Conservation (phyloP, 208 protist species). For the Trypanosoma vivax region DNA sequence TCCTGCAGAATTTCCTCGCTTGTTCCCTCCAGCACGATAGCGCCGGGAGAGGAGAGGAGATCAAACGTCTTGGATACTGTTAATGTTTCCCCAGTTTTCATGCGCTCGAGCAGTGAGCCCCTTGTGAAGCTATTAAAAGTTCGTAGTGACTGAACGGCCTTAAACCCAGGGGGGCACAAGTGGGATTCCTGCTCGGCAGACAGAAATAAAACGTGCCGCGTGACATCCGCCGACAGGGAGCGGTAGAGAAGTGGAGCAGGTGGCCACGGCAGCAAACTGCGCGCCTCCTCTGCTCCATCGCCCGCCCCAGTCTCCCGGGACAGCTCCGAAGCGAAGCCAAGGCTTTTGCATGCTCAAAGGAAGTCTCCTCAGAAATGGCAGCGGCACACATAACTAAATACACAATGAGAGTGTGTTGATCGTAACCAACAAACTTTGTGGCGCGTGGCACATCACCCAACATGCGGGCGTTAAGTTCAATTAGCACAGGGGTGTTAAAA, state of each 20-base stretch:
- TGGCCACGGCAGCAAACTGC: slow-evolving; percentile 53
- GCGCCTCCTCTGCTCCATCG: slow-evolving; percentile 2
- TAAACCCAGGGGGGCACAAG: slow-evolving; percentile 33
- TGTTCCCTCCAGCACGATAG: slow-evolving; percentile 54
- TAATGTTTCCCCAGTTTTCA: slow-evolving; percentile 19
- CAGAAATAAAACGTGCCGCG: slow-evolving; percentile 65
- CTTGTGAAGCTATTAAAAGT: slow-evolving; percentile 58
- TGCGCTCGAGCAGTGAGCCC: slow-evolving; percentile 25
- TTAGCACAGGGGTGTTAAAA: slow-evolving; percentile 56
- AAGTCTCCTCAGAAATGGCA: slow-evolving; percentile 27
- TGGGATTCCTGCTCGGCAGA: slow-evolving; percentile 26
- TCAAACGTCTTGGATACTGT: slow-evolving; percentile 52
- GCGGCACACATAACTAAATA: slow-evolving; percentile 57
- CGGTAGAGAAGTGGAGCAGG: slow-evolving; percentile 60
- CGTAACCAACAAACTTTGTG: slow-evolving; percentile 67
- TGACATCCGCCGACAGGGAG: slow-evolving; percentile 18
- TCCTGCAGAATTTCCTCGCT: slow-evolving; percentile 25
- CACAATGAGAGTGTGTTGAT: slow-evolving; percentile 65
- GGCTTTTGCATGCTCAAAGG: too few relatives aligned
- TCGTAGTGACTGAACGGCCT: slow-evolving; percentile 24
- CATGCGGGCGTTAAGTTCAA: slow-evolving; percentile 85
- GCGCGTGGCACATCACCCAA: slow-evolving; percentile 69
- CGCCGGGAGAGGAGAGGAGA: slow-evolving; percentile 66
- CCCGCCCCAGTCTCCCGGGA: background rate
- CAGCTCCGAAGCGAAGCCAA: too few relatives aligned